phyloP scores from a whole-genome alignment of 495 filamentous ascomycete species.

The Penicillium mononematosum region DNA sequence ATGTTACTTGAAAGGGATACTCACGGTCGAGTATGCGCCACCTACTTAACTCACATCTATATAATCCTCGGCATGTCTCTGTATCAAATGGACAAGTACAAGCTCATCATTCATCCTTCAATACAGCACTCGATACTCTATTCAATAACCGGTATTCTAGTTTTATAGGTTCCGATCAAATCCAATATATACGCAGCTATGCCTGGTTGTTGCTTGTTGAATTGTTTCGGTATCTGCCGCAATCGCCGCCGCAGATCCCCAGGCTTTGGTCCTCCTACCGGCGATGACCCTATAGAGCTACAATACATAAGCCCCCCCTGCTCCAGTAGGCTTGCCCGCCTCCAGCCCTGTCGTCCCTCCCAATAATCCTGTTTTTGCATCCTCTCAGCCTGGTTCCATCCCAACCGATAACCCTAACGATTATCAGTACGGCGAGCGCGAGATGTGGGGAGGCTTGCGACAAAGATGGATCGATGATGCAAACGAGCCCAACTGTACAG shows the following conservation, averaged over 20 bases:
- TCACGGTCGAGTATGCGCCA: neutral
- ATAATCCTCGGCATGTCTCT: neutral
- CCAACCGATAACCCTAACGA: too few species aligned
- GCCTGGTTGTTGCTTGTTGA: neutral
- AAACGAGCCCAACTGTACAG: neutral
- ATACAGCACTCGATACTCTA: neutral
- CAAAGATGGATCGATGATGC: slow-evolving; percentile 1
- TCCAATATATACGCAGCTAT: neutral
- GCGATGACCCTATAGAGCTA: neutral
- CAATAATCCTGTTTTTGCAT: neutral
- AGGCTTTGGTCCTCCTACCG: neutral
- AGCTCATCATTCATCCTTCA: neutral
- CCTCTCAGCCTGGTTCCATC: neutral
- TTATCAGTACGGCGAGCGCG: neutral
- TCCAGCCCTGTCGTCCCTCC: neutral
- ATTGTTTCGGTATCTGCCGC: neutral
- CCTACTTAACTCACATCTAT: neutral
- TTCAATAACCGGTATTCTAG: neutral
- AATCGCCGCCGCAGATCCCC: neutral
- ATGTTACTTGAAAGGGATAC: neutral
- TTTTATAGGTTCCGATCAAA: neutral
- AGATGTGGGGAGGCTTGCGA: neutral
- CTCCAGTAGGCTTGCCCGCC: too few species aligned
- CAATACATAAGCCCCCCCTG: neutral
- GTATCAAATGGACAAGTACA: neutral